Base-by-base conservation (phyloP, 116 monocot genomes). In the Iris pallida region DNA sequence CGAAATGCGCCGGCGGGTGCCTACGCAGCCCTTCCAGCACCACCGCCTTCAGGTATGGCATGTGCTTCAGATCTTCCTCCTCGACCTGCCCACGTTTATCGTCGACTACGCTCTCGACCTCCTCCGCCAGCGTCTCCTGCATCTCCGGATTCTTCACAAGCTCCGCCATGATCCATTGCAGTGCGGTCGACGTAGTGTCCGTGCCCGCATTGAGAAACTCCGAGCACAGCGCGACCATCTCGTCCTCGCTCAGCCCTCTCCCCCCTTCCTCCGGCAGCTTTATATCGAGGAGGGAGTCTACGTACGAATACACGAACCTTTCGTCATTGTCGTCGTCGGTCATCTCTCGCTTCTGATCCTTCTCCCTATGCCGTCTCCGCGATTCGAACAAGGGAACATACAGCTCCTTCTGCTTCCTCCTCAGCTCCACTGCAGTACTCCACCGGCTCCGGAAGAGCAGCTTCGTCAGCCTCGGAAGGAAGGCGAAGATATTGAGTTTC, bases 131-230 rank as follows among this genome's bases (percentile, higher is more conserved):
- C 45, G 46, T 75, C 20, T 45, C 8, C 40, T 75, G 75, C 67
- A 75, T 55, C 7, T 48, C 47, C 16, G 13, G 58, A 16, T 53
- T 30, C 53, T 52, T 61, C 68, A 68, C 61, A 5, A 75, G 51
- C 57, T 75, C 45, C 15, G 75, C 75, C 75, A 75, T 68, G 43
- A 68, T 68, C 75, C 75, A 75, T 45, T 75, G 51, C 17, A 74
- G 9, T 6, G 59, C 67, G 5, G 74, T 68, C 11, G 75, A 49
- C 13, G 75, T 75, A 0, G 68, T 75, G 15, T 75, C 68, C 0
- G 68, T 68, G 0, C 75, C 75, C 10, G 43, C 75, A 11, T 16
- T 68, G 6, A 75, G 44, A 16, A 75, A 75, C 61, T 75, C 75
- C 0, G 68, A 75, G 16, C 75, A 75, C 20, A 75, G 75, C 8